A percentile compares a stretch with the other conserved stretches of the same genome.
Conservation (phyloP, 257 asterid species). For the Anisodus acutangulus region DNA sequence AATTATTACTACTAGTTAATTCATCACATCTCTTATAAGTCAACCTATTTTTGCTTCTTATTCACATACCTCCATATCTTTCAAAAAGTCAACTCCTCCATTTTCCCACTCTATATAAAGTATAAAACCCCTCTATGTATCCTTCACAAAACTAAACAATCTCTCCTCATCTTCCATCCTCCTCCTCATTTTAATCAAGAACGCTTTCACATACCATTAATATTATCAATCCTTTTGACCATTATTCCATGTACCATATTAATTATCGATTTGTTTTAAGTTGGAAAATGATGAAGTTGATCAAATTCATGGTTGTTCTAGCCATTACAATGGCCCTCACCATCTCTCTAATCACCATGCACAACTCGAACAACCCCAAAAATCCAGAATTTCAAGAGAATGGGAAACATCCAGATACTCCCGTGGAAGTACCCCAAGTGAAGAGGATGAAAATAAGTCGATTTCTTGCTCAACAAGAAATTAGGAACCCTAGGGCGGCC, state of each 20-base stretch:
- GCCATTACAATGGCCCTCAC: slow-evolving; percentile 37
- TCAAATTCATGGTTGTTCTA: slow-evolving; percentile 29
- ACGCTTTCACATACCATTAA: neutral
- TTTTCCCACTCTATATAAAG: neutral
- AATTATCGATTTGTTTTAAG: neutral
- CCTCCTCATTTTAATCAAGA: neutral
- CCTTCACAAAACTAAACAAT: neutral
- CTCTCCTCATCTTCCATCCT: neutral
- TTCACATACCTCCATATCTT: neutral
- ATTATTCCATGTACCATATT: neutral
- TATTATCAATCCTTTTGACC: neutral
- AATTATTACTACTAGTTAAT: neutral
- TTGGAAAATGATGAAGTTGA: slow-evolving; percentile 36
- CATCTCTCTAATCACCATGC: slow-evolving; percentile 30
- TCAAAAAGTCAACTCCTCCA: slow-evolving; percentile 10
- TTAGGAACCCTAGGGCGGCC: slow-evolving; percentile 58
- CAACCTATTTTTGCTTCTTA: neutral
- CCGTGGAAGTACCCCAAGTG: neutral
- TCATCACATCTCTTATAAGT: neutral
- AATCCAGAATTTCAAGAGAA: neutral
- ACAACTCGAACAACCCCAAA: neutral
- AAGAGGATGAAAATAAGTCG: slow-evolving; percentile 44
- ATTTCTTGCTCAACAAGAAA: slow-evolving; percentile 50
- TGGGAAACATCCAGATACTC: neutral
- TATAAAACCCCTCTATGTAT: neutral